Percentiles rank a stretch among this genome's conserved stretches.
phyloP scores from a whole-genome alignment of 1,284 basidiomycete species.

The Serendipita sp. region DNA sequence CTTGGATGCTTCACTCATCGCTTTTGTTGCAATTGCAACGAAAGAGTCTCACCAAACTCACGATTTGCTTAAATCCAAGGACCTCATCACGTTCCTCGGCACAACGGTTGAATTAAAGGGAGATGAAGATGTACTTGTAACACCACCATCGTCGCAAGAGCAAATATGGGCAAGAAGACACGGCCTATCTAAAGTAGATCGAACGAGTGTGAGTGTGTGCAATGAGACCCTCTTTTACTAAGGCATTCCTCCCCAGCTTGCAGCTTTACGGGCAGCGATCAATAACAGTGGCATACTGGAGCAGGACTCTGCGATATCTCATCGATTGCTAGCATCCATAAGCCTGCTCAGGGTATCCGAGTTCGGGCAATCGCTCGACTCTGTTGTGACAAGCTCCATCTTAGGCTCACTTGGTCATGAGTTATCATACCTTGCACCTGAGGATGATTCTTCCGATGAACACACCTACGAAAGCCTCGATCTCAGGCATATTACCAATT shows the following conservation, averaged over 20 bases:
- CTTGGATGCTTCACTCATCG: not conserved
- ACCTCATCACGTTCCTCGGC: not conserved
- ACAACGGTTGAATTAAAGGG: not conserved
- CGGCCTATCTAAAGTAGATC: not conserved
- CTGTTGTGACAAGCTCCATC: not conserved
- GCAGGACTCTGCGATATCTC: not conserved
- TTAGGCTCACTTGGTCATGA: not conserved
- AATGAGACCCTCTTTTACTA: not conserved
- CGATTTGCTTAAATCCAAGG: not conserved
- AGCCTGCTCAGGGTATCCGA: not conserved
- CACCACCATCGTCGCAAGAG: not conserved
- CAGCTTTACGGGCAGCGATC: not conserved
- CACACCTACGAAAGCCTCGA: not conserved
- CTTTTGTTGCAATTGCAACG: not conserved
- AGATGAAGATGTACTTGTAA: not conserved
- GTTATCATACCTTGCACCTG: not conserved
- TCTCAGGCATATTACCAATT: not conserved
- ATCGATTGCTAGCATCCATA: not conserved
- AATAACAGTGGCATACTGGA: not conserved
- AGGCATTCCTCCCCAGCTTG: not conserved
- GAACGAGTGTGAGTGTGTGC: not conserved
- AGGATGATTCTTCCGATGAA: not conserved
- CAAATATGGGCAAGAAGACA: not conserved
- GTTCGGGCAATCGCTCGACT: not conserved
- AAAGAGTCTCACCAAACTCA: not conserved